These are phyloP conservation scores for Zhuliangozyma parablackwelliae DNA, from an alignment of 1,139 yeast species.

Conservation along the genomic window DNA sequence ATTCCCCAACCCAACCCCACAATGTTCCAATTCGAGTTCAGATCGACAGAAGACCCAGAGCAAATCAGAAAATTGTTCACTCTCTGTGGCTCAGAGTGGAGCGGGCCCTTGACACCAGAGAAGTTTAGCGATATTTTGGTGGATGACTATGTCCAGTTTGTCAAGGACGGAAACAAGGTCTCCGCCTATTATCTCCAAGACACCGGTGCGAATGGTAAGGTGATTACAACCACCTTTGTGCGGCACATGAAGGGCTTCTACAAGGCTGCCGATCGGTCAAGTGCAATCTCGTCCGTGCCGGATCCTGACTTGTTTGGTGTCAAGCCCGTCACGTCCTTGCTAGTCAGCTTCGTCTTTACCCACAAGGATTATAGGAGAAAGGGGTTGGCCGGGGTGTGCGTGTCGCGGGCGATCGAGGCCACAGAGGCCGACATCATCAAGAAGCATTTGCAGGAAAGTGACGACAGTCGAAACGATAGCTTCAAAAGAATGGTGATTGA, in stretches of 20 bases:
- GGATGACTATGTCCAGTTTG: conserved; percentile 12
- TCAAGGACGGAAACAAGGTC: conserved; percentile 11
- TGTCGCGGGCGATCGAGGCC: conserved; percentile 25
- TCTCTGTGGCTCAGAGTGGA: conserved; percentile 29
- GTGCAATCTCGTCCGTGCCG: conserved; percentile 27
- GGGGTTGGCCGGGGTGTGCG: conserved; percentile 28
- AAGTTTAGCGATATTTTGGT: conserved; percentile 22
- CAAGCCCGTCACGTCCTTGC: conserved; percentile 22
- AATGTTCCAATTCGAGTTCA: conserved; percentile 5
- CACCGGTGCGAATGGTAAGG: conserved; percentile 14
- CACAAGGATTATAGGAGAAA: conserved; percentile 21
- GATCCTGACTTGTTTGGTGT: conserved; percentile 34
- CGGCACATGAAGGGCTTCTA: conserved; percentile 24
- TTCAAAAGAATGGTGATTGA: conserved; percentile 30
- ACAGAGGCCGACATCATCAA: conserved; percentile 29
- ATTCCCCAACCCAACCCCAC: no score
- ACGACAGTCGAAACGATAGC: conserved; percentile 19
- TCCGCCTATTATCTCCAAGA: conserved; percentile 30
- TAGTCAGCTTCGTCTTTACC: conserved; percentile 28
- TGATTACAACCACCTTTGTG: conserved; percentile 26
- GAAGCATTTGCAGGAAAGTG: conserved; percentile 20
- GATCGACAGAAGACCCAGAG: conserved; percentile 23
- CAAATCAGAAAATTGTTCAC: conserved; percentile 23
- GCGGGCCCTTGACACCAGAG: conserved; percentile 19
- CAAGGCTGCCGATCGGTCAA: conserved; percentile 28